Conservation (phyloP, 108 stramenopile species). For the Schizochytrium sp. region DNA sequence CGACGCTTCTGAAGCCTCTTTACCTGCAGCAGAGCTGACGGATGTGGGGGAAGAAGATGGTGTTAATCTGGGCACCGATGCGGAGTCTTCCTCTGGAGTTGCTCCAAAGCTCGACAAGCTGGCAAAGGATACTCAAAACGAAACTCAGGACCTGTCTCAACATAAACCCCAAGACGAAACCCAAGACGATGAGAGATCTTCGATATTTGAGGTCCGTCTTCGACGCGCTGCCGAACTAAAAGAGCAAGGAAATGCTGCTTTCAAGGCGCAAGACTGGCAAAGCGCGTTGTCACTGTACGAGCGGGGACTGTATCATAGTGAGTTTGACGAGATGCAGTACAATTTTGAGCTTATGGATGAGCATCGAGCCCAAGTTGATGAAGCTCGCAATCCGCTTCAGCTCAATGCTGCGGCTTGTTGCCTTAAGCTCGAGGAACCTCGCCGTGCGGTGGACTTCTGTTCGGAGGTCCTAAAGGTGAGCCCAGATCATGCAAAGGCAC, state of each 20-base stretch:
- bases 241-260: constrained; percentile 14
- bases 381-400: constrained; percentile 12
- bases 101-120: too few relatives aligned
- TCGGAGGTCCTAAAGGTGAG: background rate
- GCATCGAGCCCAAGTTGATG: constrained; percentile 2
- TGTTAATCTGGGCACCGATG: too few relatives aligned
- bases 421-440: background rate
- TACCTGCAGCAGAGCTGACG: too few relatives aligned
- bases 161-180: background rate
- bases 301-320: constrained; percentile 15
- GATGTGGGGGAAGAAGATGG: too few relatives aligned
- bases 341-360: constrained; percentile 58
- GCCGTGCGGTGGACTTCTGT: constrained; percentile 12
- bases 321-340: constrained; percentile 62
- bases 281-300: constrained; percentile 20
- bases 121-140: too few relatives aligned
- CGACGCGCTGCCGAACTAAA: constrained; percentile 21
- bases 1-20: too few relatives aligned
- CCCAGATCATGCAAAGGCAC: constrained; percentile 13
- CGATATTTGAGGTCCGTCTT: constrained; percentile 27
- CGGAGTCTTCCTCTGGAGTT: too few relatives aligned
- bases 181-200: background rate
- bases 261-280: background rate
- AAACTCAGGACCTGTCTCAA: too few relatives aligned
- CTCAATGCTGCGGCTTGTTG: constrained; percentile 57